These are phyloP conservation scores for Nakazawaea ernobii DNA, from an alignment of 805 yeast genomes.

Conservation along the genomic window DNA sequence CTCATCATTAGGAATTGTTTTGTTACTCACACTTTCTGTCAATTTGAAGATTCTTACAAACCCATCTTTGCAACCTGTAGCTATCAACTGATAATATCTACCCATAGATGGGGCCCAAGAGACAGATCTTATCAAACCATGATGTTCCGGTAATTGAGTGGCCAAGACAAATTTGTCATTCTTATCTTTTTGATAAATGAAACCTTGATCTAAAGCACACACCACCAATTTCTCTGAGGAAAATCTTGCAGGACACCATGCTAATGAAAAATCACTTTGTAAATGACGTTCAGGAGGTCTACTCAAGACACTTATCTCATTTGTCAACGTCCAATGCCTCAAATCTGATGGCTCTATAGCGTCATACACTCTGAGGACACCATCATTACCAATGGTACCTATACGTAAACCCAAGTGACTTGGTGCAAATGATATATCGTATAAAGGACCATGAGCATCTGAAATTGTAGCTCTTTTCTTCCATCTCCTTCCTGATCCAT, in stretches of 20 bases:
- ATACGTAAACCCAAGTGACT: slow-evolving; percentile 72
- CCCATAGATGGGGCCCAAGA: slow-evolving; percentile 98
- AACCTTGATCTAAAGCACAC: slow-evolving; percentile 82
- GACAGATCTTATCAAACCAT: slow-evolving; percentile 80
- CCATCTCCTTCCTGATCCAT: slow-evolving; percentile 84
- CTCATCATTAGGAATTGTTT: slow-evolving; percentile 5
- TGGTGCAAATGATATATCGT: slow-evolving; percentile 88
- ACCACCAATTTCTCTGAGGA: slow-evolving; percentile 76
- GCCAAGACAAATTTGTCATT: slow-evolving; percentile 49
- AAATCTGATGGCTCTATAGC: slow-evolving; percentile 87
- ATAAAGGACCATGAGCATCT: slow-evolving; percentile 84
- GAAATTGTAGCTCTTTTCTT: slow-evolving; percentile 65
- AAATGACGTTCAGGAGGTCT: slow-evolving; percentile 73
- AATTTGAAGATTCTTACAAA: slow-evolving; percentile 79
- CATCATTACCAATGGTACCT: slow-evolving; percentile 88
- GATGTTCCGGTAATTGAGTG: slow-evolving; percentile 74
- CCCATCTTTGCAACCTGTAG: slow-evolving; percentile 97
- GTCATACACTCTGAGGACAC: slow-evolving; percentile 78
- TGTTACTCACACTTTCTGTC: slow-evolving; percentile 29
- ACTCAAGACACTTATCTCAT: slow-evolving; percentile 61
- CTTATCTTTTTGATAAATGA: slow-evolving; percentile 52
- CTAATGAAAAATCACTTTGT: slow-evolving; percentile 78
- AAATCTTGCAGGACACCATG: slow-evolving; percentile 89
- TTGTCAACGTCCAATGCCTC: slow-evolving; percentile 71
- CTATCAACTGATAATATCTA: slow-evolving; percentile 76